Conservation (phyloP, 2,329 filamentous ascomycete genomes). For the Neopestalotiopsis sp. region DNA sequence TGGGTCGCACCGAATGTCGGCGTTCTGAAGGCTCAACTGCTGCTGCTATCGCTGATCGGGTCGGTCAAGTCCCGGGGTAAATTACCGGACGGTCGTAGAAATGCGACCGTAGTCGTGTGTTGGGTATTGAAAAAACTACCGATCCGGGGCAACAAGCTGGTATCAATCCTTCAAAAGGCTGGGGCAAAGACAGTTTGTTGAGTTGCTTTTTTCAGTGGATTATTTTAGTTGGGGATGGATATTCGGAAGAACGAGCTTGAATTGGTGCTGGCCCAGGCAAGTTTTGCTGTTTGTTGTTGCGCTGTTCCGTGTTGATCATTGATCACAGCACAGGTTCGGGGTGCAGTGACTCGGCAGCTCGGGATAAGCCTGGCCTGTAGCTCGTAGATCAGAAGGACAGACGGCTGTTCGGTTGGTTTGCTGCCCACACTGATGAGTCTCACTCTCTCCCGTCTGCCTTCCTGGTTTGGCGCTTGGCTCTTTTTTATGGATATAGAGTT, state of each 20-base stretch:
- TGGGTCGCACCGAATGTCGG: neutral
- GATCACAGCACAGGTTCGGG: neutral
- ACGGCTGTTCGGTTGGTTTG: neutral
- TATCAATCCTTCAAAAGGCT: conserved; percentile 5
- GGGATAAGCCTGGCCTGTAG: neutral
- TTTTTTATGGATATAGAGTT: neutral
- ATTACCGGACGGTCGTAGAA: conserved; percentile 14
- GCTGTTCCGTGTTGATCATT: neutral
- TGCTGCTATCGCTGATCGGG: neutral
- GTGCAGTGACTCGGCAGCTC: neutral
- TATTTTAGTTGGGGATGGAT: conserved; percentile 4
- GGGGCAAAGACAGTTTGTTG: conserved; percentile 12
- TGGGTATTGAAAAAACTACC: neutral
- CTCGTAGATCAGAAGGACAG: neutral
- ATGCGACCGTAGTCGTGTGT: conserved; percentile 12
- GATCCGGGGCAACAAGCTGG: neutral
- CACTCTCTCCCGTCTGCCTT: neutral
- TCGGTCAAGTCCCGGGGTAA: conserved; percentile 7
- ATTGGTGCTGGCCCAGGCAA: neutral
- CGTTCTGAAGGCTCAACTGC: neutral
- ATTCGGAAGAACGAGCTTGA: neutral
- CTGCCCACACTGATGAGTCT: too few species aligned
- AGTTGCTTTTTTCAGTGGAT: neutral
- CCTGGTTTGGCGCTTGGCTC: neutral
- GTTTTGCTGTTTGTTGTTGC: neutral